These are phyloP conservation scores for Aspergillus versicolor DNA, from an alignment of 2,329 filamentous ascomycete species.

Conservation along the genomic window DNA sequence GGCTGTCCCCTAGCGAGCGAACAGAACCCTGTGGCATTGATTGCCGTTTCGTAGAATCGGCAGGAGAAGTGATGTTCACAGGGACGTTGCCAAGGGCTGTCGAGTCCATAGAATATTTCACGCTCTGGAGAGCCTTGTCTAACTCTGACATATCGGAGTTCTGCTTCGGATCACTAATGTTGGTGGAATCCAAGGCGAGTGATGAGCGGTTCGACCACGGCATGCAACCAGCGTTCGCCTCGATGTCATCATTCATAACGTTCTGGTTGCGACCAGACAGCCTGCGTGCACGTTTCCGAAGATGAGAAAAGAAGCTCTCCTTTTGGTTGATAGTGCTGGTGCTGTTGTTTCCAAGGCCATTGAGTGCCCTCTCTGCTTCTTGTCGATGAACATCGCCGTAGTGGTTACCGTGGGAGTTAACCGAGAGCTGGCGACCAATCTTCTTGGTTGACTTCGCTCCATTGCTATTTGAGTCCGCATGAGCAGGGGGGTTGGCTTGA, in stretches of 20 bases:
- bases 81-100: slow-evolving; percentile 38
- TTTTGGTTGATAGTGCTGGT: slow-evolving; percentile 78
- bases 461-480: slow-evolving; percentile 42
- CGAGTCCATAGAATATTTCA: slow-evolving; percentile 58
- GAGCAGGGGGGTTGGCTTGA: slow-evolving; percentile 69
- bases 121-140: slow-evolving; percentile 61
- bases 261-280: slow-evolving; percentile 90
- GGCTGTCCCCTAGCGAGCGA: slow-evolving; percentile 29
- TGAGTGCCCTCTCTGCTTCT: slow-evolving; percentile 87
- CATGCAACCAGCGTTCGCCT: slow-evolving; percentile 87
- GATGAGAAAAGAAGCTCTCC: slow-evolving; percentile 97
- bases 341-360: slow-evolving; percentile 68
- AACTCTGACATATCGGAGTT: slow-evolving; percentile 58
- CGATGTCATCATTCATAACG: slow-evolving; percentile 80
- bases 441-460: slow-evolving; percentile 75
- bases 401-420: slow-evolving; percentile 88
- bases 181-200: slow-evolving; percentile 67
- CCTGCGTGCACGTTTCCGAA: slow-evolving; percentile 86
- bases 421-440: slow-evolving; percentile 88
- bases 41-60: slow-evolving; percentile 38
- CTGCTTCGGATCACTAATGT: slow-evolving; percentile 46
- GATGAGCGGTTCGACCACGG: slow-evolving; percentile 88
- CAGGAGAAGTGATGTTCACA: slow-evolving; percentile 33
- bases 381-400: slow-evolving; percentile 87
- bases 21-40: slow-evolving; percentile 39